A percentile compares a stretch with the other conserved stretches of the same genome.
Evolutionary conservation across 2,329 filamentous ascomycete genomes (phyloP).

Genomic region (Geosmithia morbida): DNA sequence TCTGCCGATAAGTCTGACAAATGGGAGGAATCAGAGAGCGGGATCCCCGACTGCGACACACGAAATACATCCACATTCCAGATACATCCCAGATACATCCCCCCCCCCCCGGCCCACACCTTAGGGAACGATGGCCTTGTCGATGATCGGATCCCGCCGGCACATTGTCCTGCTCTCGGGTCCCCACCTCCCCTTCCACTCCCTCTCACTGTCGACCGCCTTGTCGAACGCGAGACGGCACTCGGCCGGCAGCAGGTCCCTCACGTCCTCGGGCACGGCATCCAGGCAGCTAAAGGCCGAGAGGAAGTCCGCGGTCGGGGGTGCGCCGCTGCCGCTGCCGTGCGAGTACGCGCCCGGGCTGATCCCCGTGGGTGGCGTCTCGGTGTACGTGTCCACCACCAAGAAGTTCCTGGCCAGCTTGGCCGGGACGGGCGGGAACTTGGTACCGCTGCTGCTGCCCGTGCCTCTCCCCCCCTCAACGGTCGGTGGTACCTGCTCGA

Average conservation of each 20-base stretch:
- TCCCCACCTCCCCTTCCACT: constrained; percentile 65
- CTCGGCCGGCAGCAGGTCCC: constrained; percentile 50
- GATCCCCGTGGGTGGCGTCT: constrained; percentile 33
- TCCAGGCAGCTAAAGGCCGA: constrained; percentile 44
- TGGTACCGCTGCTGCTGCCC: constrained; percentile 6
- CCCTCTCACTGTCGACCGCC: constrained; percentile 46
- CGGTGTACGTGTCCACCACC: constrained; percentile 38
- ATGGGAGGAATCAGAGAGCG: too few species aligned
- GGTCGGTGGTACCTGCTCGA: constrained; percentile 52
- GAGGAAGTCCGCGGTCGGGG: constrained; percentile 27
- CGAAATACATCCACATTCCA: too few species aligned
- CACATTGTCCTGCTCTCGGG: constrained; percentile 46
- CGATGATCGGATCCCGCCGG: constrained; percentile 39
- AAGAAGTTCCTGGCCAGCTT: constrained; percentile 40
- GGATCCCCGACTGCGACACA: too few species aligned
- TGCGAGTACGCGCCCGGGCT: constrained; percentile 28
- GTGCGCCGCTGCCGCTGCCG: constrained; percentile 16
- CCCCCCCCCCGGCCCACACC: too few species aligned
- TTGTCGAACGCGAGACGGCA: constrained; percentile 60
- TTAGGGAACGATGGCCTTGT: constrained; percentile 50
- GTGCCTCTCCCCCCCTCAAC: constrained; percentile 10
- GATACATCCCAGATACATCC: too few species aligned
- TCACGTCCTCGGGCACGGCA: constrained; percentile 50
- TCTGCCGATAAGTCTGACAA: too few species aligned
- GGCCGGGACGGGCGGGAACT: constrained; percentile 32